Evolutionary conservation across 352 stramenopile species (phyloP).

Genomic region (Phytophthora kernoviae): DNA sequence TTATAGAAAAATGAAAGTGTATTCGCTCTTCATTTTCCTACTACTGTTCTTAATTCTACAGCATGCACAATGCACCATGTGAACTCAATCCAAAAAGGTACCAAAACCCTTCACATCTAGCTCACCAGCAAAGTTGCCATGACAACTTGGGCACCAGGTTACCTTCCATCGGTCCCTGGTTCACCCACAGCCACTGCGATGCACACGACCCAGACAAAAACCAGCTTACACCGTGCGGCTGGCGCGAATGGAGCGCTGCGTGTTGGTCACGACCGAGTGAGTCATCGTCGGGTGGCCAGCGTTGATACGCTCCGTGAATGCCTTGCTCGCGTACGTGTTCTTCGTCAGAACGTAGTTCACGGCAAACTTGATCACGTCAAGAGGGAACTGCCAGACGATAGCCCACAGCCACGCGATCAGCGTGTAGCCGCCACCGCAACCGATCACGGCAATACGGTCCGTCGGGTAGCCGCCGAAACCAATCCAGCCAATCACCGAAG

Average conservation of each 20-base stretch:
- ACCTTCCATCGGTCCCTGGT: slow-evolving; percentile 22
- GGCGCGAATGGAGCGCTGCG: slow-evolving; percentile 67
- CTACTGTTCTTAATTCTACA: slow-evolving; percentile 37
- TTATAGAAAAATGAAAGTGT: too few species aligned
- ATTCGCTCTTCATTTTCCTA: slow-evolving; percentile 7
- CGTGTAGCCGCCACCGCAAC: slow-evolving; percentile 65
- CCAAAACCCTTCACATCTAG: not conserved
- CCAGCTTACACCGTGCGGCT: slow-evolving; percentile 64
- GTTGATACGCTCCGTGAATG: slow-evolving; percentile 80
- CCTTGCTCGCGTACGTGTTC: slow-evolving; percentile 60
- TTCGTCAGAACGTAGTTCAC: slow-evolving; percentile 74
- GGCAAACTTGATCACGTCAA: slow-evolving; percentile 75
- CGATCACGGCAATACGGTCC: slow-evolving; percentile 68
- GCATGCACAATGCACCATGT: slow-evolving; percentile 15
- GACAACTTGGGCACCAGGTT: slow-evolving; percentile 3
- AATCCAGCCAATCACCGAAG: slow-evolving; percentile 67
- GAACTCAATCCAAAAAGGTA: not conserved
- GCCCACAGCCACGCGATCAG: slow-evolving; percentile 71
- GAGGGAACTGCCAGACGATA: slow-evolving; percentile 74
- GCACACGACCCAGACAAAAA: slow-evolving; percentile 5
- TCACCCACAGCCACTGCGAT: slow-evolving; percentile 9
- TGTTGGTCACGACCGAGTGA: slow-evolving; percentile 61
- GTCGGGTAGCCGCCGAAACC: slow-evolving; percentile 69
- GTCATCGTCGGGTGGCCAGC: slow-evolving; percentile 68
- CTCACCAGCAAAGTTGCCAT: slow-evolving; percentile 2